These are phyloP conservation scores for Lipomyces orientalis DNA, from an alignment of 805 yeast species.

Conservation along the genomic window DNA sequence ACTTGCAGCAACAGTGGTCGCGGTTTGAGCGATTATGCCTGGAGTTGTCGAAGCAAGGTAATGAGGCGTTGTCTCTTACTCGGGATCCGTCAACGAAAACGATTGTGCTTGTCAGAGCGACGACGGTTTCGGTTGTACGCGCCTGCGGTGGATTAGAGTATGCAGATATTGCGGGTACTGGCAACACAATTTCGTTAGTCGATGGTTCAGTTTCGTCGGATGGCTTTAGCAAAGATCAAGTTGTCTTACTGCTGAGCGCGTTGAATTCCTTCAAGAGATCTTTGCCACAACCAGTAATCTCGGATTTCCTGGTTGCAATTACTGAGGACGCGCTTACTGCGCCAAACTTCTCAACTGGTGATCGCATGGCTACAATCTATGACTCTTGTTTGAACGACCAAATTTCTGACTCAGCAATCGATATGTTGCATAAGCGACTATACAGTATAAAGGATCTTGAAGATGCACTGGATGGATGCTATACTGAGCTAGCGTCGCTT, in stretches of 20 bases:
- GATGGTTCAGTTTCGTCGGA: conserved; percentile 5
- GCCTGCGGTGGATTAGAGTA: conserved; percentile 44
- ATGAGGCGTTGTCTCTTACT: conserved; percentile 64
- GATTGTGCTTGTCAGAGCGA: conserved; percentile 47
- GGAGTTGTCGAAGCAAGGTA: conserved; percentile 66
- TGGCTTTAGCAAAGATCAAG: conserved; percentile 10
- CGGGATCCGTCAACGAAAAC: conserved; percentile 46
- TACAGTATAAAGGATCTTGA: conserved; percentile 23
- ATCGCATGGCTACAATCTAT: conserved; percentile 29
- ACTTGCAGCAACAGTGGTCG: conserved; percentile 63
- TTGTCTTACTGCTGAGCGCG: conserved; percentile 43
- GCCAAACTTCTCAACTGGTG: conserved; percentile 33
- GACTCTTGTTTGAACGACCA: conserved; percentile 30
- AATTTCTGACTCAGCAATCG: conserved; percentile 36
- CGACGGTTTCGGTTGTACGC: conserved; percentile 48
- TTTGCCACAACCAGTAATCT: conserved; percentile 48
- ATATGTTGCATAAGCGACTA: conserved; percentile 27
- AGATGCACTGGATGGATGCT: conserved; percentile 23
- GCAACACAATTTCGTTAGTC: not conserved
- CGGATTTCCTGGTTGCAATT: conserved; percentile 47
- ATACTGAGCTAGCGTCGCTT: conserved; percentile 10
- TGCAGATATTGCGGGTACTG: conserved; percentile 43
- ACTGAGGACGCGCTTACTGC: conserved; percentile 45
- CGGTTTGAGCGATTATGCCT: conserved; percentile 73
- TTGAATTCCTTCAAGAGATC: conserved; percentile 51